phyloP scores from a whole-genome alignment of 1,284 basidiomycete species.

The Trametes versicolor region DNA sequence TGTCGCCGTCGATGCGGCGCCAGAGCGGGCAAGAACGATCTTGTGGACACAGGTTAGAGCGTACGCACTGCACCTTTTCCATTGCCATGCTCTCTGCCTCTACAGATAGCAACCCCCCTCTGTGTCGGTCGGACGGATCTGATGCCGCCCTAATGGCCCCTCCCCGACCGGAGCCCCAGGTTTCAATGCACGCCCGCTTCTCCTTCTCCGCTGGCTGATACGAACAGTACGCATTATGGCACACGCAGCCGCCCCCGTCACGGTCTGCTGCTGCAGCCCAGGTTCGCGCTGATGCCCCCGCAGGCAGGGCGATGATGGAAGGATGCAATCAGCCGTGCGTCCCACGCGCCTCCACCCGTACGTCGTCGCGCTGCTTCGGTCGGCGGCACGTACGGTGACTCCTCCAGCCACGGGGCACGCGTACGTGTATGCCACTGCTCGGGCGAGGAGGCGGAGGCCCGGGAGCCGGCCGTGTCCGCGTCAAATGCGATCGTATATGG shows the following conservation, averaged over 20 bases:
- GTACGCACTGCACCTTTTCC: neutral
- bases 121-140: no score
- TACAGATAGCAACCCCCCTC: neutral
- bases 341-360: neutral
- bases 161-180: no score
- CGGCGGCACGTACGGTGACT: neutral
- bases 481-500: no score
- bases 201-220: constrained; percentile 9
- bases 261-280: neutral
- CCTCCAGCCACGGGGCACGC: neutral
- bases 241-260: no score
- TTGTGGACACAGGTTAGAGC: neutral
- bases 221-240: no score
- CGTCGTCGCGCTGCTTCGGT: no score
- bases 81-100: neutral
- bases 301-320: constrained; percentile 3
- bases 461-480: no score
- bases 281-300: neutral
- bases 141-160: no score
- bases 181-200: neutral
- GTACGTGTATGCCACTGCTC: neutral
- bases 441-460: neutral
- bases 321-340: constrained; percentile 1
- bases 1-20: neutral
- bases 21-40: neutral